Evolutionary conservation across 2,329 filamentous ascomycete genomes (phyloP).

Genomic region (Ambrosiella xylebori): DNA sequence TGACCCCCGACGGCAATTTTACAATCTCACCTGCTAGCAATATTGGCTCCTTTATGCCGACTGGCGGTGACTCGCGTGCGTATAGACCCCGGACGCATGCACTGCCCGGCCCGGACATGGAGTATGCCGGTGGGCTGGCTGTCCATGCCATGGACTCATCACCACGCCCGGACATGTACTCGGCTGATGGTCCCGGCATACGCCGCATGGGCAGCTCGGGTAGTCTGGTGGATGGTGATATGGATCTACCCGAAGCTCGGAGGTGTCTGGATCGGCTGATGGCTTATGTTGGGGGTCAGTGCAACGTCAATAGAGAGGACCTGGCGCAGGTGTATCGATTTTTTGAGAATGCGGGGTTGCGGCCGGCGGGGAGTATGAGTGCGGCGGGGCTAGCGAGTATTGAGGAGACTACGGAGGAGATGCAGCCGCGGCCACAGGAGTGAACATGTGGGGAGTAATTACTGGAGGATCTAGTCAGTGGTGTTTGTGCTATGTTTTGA

Average conservation of each 20-base stretch:
- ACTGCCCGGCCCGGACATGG: constrained; percentile 56
- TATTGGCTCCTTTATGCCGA: constrained; percentile 41
- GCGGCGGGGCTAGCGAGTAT: too few species aligned
- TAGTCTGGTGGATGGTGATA: not conserved
- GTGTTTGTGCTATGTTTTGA: too few species aligned
- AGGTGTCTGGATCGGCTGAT: constrained; percentile 12
- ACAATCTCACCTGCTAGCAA: constrained; percentile 59
- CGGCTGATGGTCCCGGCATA: too few species aligned
- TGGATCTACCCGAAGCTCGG: constrained; percentile 12
- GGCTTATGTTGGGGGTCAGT: constrained; percentile 11
- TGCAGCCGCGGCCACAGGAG: too few species aligned
- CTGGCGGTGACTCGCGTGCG: constrained; percentile 31
- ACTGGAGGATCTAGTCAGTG: too few species aligned
- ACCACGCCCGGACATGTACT: not conserved
- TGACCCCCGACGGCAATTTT: constrained; percentile 61
- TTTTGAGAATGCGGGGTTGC: constrained; percentile 12
- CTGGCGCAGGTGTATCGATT: constrained; percentile 13
- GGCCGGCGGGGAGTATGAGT: not conserved
- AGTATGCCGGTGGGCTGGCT: constrained; percentile 24
- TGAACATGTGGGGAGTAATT: too few species aligned
- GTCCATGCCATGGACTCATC: not conserved
- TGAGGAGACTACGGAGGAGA: too few species aligned
- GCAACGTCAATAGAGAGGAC: constrained; percentile 7
- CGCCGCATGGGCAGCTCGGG: constrained; percentile 8
- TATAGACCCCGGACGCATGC: constrained; percentile 72